Evolutionary conservation across 176 grass and related monocot species (phyloP), one percentile per base, ranked within the genome.

Genomic region (Eleusine coracana): DNA sequence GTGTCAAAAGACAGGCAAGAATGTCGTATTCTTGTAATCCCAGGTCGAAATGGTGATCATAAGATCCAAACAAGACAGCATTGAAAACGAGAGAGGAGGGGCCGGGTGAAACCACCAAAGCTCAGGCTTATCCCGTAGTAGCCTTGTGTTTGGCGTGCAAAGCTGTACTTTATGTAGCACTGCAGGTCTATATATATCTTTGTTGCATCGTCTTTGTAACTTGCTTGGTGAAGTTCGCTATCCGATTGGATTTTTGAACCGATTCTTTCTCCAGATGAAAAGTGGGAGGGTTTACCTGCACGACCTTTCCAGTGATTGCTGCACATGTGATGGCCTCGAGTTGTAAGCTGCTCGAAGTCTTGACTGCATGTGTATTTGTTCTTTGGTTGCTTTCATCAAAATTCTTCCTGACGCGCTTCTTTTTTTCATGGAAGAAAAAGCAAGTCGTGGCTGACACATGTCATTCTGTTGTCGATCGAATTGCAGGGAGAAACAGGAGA

Each of bases 401-500:
- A 58, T 58, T 58, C 18, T 21, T 52, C 3, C 14, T 17, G 3
- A 17, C 50, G 15, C 17, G 14, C 5, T 15, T 14, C 13, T 15
- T 52, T 17, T 17, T 52, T 52, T 52, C 1, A 5, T 52, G 14
- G 50, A 46, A 46, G 10, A 11, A 46, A 46, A 46, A 46, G 9
- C 9, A 46, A 10, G 11, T 10, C 10, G 8, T 46, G 44, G 13
- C 49, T 54, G 73, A 84, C 75, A 78, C 73, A 40, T 66, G 51
- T 13, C 51, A 42, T 67, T 25, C 21, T 21, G 48, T 29, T 41
- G 66, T 71, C 29, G 48, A 83, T 71, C 29, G 48, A 83, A 77
- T 83, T 61, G 49, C 80, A 92, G 94, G 87, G 65, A 97, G 65
- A 97, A 77, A 64, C 72, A 86, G 65, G 92, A 90, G 75, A 90